Evolutionary conservation across 2,329 filamentous ascomycete genomes (phyloP).

Genomic region (Sporothrix sp.): DNA sequence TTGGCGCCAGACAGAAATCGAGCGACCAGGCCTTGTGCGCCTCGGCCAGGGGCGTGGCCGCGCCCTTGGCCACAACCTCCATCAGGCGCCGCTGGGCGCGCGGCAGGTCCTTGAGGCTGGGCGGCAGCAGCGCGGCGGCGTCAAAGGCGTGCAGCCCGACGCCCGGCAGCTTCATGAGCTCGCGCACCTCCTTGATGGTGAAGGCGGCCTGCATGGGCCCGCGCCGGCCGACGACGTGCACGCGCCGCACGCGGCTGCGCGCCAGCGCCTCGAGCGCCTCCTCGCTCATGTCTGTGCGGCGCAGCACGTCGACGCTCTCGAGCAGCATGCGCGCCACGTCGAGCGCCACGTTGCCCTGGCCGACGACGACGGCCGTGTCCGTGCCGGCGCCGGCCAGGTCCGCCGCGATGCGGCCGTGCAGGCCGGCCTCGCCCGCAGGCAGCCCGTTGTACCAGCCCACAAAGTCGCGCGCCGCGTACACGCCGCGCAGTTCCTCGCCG

Average conservation of each 20-base stretch:
- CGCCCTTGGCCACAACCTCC: constrained; percentile 72
- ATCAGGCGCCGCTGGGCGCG: constrained; percentile 68
- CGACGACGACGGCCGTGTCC: constrained; percentile 79
- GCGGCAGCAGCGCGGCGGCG: constrained; percentile 53
- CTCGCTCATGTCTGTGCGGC: constrained; percentile 80
- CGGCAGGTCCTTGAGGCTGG: constrained; percentile 58
- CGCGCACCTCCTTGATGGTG: constrained; percentile 88
- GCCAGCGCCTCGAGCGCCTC: constrained; percentile 66
- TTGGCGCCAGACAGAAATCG: constrained; percentile 74
- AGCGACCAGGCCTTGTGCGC: constrained; percentile 68
- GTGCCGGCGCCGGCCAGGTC: constrained; percentile 67
- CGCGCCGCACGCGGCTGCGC: constrained; percentile 63
- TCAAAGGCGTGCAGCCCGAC: constrained; percentile 66
- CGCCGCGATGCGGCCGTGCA: constrained; percentile 36
- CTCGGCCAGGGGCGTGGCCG: constrained; percentile 37
- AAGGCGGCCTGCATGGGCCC: constrained; percentile 91
- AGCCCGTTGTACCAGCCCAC: constrained; percentile 98
- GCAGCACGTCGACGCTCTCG: constrained; percentile 60
- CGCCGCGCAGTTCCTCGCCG: constrained; percentile 66
- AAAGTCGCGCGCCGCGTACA: constrained; percentile 84
- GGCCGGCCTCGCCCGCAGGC: constrained; percentile 55
- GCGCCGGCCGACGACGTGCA: constrained; percentile 79
- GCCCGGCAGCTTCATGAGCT: constrained; percentile 66
- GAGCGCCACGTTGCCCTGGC: constrained; percentile 91
- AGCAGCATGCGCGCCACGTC: constrained; percentile 87